A percentile compares a stretch with the other conserved stretches of the same genome.
Conservation (phyloP, 1,284 basidiomycete species). For the Ustilago curta region DNA sequence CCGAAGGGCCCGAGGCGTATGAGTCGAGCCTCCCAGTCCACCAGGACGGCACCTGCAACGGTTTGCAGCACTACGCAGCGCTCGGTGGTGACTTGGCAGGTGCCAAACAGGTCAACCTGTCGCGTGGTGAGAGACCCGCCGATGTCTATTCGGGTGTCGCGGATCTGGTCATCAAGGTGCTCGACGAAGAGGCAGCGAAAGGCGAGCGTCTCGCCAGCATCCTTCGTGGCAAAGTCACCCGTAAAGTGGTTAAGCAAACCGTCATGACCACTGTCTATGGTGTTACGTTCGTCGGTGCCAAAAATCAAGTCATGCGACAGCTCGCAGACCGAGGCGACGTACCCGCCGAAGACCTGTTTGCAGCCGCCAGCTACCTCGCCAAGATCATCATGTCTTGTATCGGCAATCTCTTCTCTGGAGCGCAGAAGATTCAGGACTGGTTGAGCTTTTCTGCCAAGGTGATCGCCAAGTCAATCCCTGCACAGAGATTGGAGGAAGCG, state of each 20-base stretch:
- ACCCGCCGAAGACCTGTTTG: slow-evolving; percentile 79
- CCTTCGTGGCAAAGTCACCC: slow-evolving; percentile 82
- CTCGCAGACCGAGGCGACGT: slow-evolving; percentile 82
- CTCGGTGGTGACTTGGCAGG: slow-evolving; percentile 91
- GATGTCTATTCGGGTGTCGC: slow-evolving; percentile 98
- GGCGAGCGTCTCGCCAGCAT: slow-evolving; percentile 76
- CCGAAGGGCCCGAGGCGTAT: slow-evolving; percentile 79
- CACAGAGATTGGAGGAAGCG: slow-evolving; percentile 77
- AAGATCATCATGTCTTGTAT: slow-evolving; percentile 73
- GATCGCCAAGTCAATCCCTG: slow-evolving; percentile 87
- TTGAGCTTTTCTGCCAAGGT: slow-evolving; percentile 84
- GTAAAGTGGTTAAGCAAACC: slow-evolving; percentile 99
- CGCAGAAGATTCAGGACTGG: slow-evolving; percentile 92
- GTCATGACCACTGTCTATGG: slow-evolving; percentile 99
- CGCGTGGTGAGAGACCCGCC: slow-evolving; percentile 84
- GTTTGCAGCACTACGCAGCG: slow-evolving; percentile 97
- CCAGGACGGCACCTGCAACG: slow-evolving; percentile 99
- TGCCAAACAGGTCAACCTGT: slow-evolving; percentile 92
- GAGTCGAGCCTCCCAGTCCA: slow-evolving; percentile 88
- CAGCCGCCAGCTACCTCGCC: slow-evolving; percentile 80
- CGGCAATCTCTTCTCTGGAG: slow-evolving; percentile 91
- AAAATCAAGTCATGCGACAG: slow-evolving; percentile 93
- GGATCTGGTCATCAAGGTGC: slow-evolving; percentile 70
- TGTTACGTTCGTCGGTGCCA: slow-evolving; percentile 93
- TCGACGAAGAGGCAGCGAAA: slow-evolving; percentile 73